Conservation (phyloP, 768 basidiomycete genomes). For the Lentinula detonsa region DNA sequence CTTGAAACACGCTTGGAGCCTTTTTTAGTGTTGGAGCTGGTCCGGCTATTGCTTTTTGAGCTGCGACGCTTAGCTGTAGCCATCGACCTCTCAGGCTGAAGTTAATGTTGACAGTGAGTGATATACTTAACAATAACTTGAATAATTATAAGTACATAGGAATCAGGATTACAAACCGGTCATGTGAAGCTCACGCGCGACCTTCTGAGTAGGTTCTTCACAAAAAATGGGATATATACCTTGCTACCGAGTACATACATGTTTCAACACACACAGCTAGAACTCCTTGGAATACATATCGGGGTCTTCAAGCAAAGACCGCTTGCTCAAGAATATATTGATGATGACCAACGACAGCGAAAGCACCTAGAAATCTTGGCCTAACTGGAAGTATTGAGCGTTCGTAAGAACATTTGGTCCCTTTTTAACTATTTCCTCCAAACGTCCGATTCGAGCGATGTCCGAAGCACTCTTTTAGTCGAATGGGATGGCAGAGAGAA, state of each 20-base stretch:
- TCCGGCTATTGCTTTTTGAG: not conserved
- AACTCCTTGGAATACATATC: no score
- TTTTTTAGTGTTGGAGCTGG: not conserved
- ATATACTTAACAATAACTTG: no score
- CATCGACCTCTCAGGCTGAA: not conserved
- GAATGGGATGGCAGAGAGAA: not conserved
- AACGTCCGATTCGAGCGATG: not conserved
- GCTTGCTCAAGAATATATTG: not conserved
- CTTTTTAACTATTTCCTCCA: not conserved
- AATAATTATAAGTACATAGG: no score
- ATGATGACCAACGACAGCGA: not conserved
- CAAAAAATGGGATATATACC: no score
- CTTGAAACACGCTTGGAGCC: not conserved
- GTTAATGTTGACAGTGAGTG: not conserved
- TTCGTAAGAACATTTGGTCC: not conserved
- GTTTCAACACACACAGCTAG: no score
- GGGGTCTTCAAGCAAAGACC: no score
- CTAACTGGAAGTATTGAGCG: not conserved
- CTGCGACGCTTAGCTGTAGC: not conserved
- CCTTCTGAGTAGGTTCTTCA: no score
- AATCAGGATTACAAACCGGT: no score
- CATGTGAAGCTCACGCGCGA: no score
- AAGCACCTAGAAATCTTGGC: not conserved
- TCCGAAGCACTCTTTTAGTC: not conserved
- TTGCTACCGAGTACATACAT: no score